Evolutionary conservation across 306 rosid genomes (phyloP).

Genomic region (Fragaria nilgerrensis): DNA sequence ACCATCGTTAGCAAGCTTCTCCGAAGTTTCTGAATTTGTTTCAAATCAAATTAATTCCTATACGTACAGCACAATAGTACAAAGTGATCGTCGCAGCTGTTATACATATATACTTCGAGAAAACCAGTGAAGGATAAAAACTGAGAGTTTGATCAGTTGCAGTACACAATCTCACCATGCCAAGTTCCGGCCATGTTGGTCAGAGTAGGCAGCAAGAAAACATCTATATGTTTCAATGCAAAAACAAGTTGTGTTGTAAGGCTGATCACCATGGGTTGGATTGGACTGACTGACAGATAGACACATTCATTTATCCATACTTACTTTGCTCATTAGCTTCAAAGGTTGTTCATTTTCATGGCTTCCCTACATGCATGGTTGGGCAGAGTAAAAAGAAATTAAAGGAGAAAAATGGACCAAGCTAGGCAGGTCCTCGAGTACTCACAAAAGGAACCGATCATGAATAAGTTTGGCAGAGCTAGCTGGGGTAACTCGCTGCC

Average conservation of each 20-base stretch:
- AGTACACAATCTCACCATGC: too few species aligned
- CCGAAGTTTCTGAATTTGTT: conserved; percentile 25
- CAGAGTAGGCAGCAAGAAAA: too few species aligned
- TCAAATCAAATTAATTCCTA: not conserved
- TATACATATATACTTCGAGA: too few species aligned
- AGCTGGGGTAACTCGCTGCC: conserved; percentile 37
- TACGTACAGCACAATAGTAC: not conserved
- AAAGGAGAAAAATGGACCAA: conserved; percentile 60
- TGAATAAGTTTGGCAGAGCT: conserved; percentile 4
- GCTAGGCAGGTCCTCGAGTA: conserved; percentile 26
- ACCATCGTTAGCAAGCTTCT: conserved; percentile 34
- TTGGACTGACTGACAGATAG: not conserved
- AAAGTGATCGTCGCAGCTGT: not conserved
- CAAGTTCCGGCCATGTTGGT: too few species aligned
- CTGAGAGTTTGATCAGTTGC: not conserved
- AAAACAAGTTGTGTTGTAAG: not conserved
- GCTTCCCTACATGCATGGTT: conserved; percentile 38
- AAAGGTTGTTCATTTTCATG: not conserved
- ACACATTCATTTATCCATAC: not conserved
- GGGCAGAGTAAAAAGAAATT: conserved; percentile 65
- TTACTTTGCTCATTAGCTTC: not conserved
- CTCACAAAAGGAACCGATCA: conserved; percentile 40
- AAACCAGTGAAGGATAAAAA: not conserved
- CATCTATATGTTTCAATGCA: not conserved
- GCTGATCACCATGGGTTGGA: not conserved